A percentile compares a stretch with the other conserved stretches of the same genome.
Conservation (phyloP, 768 basidiomycete genomes). For the Lactarius indigo region DNA sequence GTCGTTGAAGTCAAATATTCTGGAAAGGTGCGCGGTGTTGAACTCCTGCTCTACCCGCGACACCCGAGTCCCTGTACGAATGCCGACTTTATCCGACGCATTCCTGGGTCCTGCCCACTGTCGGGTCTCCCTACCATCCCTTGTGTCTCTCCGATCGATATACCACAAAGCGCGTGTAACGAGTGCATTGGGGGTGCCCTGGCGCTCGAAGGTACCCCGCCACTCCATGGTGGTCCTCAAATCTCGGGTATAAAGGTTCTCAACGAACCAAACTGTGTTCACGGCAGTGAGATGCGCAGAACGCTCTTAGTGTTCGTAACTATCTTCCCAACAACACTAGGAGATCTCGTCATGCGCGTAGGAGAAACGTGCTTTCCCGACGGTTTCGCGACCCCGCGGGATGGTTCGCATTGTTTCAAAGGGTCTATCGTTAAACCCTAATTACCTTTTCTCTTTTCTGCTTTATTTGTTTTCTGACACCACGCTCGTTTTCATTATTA, state of each 20-base stretch:
- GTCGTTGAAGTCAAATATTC: constrained; percentile 9
- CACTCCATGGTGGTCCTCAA: not conserved
- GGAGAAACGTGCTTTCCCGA: constrained; percentile 9
- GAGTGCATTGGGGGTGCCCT: constrained; percentile 4
- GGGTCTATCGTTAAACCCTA: not conserved
- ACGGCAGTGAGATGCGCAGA: not conserved
- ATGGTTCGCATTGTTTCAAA: not conserved
- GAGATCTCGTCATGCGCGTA: constrained; percentile 10
- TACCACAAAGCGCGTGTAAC: not conserved
- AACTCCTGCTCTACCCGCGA: constrained; percentile 12
- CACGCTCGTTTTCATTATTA: not conserved
- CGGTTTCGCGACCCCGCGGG: not conserved
- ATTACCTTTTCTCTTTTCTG: not conserved
- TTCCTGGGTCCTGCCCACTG: constrained; percentile 21
- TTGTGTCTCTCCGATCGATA: not conserved
- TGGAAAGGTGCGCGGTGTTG: constrained; percentile 9
- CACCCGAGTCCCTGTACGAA: not conserved
- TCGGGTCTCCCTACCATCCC: not conserved
- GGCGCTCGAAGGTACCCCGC: constrained; percentile 10
- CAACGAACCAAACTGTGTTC: not conserved
- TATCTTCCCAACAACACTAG: constrained; percentile 16
- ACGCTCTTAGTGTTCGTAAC: constrained; percentile 4
- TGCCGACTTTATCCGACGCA: constrained; percentile 4
- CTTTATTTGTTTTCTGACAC: constrained; percentile 3
- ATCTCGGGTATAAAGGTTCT: not conserved